Conservation (phyloP, 2,329 filamentous ascomycete species). For the Coniochaeta prunicola region DNA sequence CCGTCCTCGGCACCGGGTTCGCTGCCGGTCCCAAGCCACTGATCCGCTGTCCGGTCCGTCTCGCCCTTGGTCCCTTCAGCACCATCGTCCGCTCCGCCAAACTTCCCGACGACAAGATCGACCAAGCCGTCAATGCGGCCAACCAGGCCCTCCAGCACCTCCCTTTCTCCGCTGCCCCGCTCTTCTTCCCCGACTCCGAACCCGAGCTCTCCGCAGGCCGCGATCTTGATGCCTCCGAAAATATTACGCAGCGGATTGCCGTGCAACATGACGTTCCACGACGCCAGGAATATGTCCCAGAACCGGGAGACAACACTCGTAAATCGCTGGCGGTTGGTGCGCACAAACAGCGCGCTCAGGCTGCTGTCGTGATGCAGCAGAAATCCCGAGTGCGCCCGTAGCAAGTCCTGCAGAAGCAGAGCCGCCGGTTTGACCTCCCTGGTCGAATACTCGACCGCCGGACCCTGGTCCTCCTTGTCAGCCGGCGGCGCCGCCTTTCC, state of each 20-base stretch:
- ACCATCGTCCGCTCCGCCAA: constrained; percentile 47
- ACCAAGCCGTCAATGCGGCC: constrained; percentile 74
- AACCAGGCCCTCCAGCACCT: constrained; percentile 85
- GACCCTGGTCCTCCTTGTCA: neutral
- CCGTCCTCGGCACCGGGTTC: constrained; percentile 69
- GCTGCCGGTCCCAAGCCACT: constrained; percentile 69
- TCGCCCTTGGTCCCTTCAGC: constrained; percentile 16
- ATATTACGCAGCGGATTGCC: constrained; percentile 79
- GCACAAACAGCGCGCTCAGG: constrained; percentile 61
- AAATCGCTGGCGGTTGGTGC: constrained; percentile 60
- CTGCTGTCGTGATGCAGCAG: constrained; percentile 79
- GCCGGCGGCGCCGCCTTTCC: neutral
- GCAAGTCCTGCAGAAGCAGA: constrained; percentile 71
- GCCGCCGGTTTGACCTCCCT: constrained; percentile 80
- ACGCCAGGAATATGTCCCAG: constrained; percentile 64
- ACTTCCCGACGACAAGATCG: constrained; percentile 81
- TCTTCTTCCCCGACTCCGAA: constrained; percentile 95
- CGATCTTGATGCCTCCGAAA: constrained; percentile 79
- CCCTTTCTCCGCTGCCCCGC: constrained; percentile 85
- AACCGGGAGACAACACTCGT: constrained; percentile 67
- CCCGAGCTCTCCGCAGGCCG: constrained; percentile 83
- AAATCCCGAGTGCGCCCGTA: constrained; percentile 77
- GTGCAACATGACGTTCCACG: constrained; percentile 86
- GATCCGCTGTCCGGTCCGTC: constrained; percentile 18
- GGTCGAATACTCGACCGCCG: constrained; percentile 69